Evolutionary conservation across 371 early-diverging fungal genomes (phyloP), one percentile per base, ranked within the genome.

Genomic region (Ordospora colligata): DNA sequence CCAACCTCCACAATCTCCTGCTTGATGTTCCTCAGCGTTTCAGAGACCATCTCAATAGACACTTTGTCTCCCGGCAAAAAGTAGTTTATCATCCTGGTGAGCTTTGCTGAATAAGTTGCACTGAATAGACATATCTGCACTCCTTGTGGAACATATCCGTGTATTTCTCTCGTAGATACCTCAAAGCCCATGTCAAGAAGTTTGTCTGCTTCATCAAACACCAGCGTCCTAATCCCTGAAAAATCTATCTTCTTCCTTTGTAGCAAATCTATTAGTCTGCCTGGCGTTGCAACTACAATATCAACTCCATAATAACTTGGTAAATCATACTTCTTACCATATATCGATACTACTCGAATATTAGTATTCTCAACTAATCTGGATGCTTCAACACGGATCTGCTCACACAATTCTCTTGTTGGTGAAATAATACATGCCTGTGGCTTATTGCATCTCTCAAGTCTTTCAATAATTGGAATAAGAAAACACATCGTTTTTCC

Each of bases 141-240:
- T 21, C 43, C 67, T 21, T 69, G 51, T 3, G 66, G 22, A 22
- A 71, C 47, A 54, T 58, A 73, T 14, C 23, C 32, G 42, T 78
- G 69, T 22, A 84, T 80, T 2, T 27, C 27, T 37, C 50, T 92
- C 67, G 97, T 92, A 73, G 94, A 95, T 8, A 89, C 85, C 81
- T 93, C 93, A 78, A 95, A 93, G 43, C 95, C 95, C 91, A 92
- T 90, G 82, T 97, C 96, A 74, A 96, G 90, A 92, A 96, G 93
- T 76, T 93, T 90, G 84, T 97, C 96, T 43, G 95, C 96, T 87
- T 98, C 99, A 83, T 98, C 99, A 90, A 96, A 90, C 12, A 96
- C 94, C 11, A 95, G 93, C 91, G 81, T 91, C 90, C 2, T 90
- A 87, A 87, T 90, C 90, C 80, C 91, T 90, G 80, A 87, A 89